These are phyloP conservation scores for Oryza brachyantha DNA, from an alignment of 176 grass and related monocot genomes.

Conservation along the genomic window DNA sequence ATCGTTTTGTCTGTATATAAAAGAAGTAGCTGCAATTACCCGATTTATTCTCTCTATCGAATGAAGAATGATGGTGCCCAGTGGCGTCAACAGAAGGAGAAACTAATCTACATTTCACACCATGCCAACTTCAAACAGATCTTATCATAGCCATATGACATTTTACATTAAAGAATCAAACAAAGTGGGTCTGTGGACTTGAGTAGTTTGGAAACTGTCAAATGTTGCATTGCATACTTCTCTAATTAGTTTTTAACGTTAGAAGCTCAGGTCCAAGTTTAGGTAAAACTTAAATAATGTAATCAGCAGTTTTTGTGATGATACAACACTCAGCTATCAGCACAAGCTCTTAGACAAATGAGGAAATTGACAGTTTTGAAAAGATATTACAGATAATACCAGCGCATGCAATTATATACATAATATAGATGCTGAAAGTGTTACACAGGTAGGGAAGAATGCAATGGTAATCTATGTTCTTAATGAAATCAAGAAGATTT, in stretches of 20 bases:
- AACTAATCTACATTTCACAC: neutral
- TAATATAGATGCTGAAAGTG: neutral
- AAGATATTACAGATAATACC: neutral
- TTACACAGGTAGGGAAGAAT: neutral
- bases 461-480: slow-evolving; percentile 2
- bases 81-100: neutral
- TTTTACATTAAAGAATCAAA: slow-evolving; percentile 7
- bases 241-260: neutral
- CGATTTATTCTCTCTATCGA: neutral
- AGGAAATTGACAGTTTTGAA: neutral
- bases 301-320: neutral
- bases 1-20: slow-evolving; percentile 67
- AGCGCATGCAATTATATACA: neutral
- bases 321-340: neutral
- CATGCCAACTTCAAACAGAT: slow-evolving; percentile 2
- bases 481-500: slow-evolving; percentile 7
- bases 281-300: neutral
- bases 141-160: slow-evolving; percentile 2
- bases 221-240: neutral
- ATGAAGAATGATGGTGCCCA: neutral
- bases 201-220: slow-evolving; percentile 4
- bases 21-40: slow-evolving; percentile 7
- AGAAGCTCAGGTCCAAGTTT: neutral
- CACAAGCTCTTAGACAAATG: neutral
- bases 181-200: neutral